phyloP scores from a whole-genome alignment of 148 eudicot species.

The Rhododendron williamsianum region DNA sequence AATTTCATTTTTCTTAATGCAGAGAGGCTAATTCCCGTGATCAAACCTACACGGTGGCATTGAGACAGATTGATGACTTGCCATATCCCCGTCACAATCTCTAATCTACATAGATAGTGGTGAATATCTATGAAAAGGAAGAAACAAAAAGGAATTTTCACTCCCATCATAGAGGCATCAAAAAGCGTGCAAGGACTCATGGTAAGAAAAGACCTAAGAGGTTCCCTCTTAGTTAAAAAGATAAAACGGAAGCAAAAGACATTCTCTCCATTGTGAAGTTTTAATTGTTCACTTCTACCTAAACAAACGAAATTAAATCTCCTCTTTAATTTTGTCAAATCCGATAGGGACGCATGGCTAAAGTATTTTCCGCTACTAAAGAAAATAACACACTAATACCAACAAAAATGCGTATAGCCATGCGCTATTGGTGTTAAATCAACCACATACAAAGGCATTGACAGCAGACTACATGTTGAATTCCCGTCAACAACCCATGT shows the following conservation, averaged over 20 bases:
- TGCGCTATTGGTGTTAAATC: not conserved
- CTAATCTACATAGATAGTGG: not conserved
- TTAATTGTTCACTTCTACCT: not conserved
- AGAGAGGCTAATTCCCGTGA: not conserved
- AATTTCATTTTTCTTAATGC: not conserved
- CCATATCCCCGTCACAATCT: not conserved
- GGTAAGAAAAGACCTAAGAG: not conserved
- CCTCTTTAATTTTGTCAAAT: not conserved
- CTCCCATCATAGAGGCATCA: not conserved
- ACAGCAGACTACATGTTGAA: not conserved
- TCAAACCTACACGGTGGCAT: not conserved
- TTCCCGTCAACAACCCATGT: not conserved
- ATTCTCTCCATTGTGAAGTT: not conserved
- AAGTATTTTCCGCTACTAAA: not conserved
- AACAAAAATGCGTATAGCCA: not conserved
- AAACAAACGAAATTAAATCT: not conserved
- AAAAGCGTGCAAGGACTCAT: not conserved
- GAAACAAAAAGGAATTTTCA: not conserved
- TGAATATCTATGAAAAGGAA: not conserved
- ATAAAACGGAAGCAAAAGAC: not conserved
- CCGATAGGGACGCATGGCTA: not conserved
- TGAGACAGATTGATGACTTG: not conserved
- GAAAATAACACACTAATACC: not conserved
- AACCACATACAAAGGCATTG: not conserved
- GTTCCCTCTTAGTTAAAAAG: not conserved